Conservation (phyloP, 352 stramenopile genomes). For the Globisporangium orthogonon region DNA sequence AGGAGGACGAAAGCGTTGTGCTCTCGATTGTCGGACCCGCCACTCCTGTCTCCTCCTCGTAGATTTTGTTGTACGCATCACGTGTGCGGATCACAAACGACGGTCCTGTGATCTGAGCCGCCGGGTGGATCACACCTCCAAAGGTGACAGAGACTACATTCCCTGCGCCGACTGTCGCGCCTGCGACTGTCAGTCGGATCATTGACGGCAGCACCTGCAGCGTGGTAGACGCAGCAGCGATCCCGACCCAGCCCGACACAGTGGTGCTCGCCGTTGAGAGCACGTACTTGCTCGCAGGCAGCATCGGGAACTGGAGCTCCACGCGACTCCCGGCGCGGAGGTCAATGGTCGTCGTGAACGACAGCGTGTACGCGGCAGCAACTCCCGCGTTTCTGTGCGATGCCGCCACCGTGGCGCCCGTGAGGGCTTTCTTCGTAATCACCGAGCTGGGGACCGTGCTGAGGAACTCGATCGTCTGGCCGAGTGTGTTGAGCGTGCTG, state of each 20-base stretch:
- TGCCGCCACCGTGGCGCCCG: slow-evolving; percentile 18
- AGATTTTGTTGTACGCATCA: slow-evolving; percentile 24
- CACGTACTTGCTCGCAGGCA: slow-evolving; percentile 32
- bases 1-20: slow-evolving; percentile 21
- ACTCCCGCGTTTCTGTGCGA: slow-evolving; percentile 26
- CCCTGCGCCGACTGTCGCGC: slow-evolving; percentile 16
- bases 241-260: slow-evolving; percentile 14
- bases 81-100: slow-evolving; percentile 39
- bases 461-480: slow-evolving; percentile 28
- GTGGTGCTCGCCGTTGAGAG: slow-evolving; percentile 18
- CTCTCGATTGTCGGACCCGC: slow-evolving; percentile 18
- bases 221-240: slow-evolving; percentile 25
- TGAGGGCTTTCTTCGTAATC: slow-evolving; percentile 23
- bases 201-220: slow-evolving; percentile 23
- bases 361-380: slow-evolving; percentile 22
- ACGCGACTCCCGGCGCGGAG: slow-evolving; percentile 36
- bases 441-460: slow-evolving; percentile 19
- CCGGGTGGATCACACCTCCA: slow-evolving; percentile 44
- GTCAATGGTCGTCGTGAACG: slow-evolving; percentile 33
- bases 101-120: slow-evolving; percentile 19
- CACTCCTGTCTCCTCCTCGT: slow-evolving; percentile 29
- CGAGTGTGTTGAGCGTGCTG: slow-evolving; percentile 20
- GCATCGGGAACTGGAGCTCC: slow-evolving; percentile 36
- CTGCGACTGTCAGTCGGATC: slow-evolving; percentile 32
- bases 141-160: slow-evolving; percentile 32